Base-by-base conservation (phyloP, 805 yeast genomes). In the Wickerhamiella hasegawae region DNA sequence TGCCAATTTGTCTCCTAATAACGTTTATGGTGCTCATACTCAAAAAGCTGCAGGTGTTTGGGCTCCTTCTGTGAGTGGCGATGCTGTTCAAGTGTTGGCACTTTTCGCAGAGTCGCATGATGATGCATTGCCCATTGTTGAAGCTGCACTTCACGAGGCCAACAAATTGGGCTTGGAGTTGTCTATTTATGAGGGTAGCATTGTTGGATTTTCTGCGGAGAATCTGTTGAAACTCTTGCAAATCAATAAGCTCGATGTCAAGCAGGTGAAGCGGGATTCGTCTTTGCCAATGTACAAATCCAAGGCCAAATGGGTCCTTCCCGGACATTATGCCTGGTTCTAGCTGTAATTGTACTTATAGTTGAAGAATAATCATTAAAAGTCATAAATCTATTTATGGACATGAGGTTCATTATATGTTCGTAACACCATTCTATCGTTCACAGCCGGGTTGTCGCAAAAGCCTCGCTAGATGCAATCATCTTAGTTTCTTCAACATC, bases 311-410 rank as follows among this genome's bases (percentile, higher is more conserved):
- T 36, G 39, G 39, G 18, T 28, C 2, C 24, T 31, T 5, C 35
- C 39, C 9, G 39, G 35, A 12, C 18, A 28, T 18, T 36, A 36
- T 14, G 22, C 32, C 2, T 36, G 39, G 39, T 32, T 22, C 20
- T 36, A 20, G 27, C n/a, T n/a, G n/a, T n/a, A n/a, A n/a, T n/a
- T n/a, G n/a, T n/a, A n/a, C n/a, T n/a, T n/a, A n/a, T n/a, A n/a
- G n/a, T n/a, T n/a, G n/a, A n/a, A n/a, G n/a, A n/a, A n/a, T n/a
- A n/a, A n/a, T n/a, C n/a, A n/a, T n/a, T n/a, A n/a, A n/a, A n/a
- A n/a, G n/a, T n/a, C n/a, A n/a, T n/a, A n/a, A n/a, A n/a, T n/a
- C n/a, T n/a, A n/a, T n/a, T n/a, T n/a, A n/a, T n/a, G n/a, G n/a
- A n/a, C n/a, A n/a, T n/a, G n/a, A n/a, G n/a, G n/a, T n/a, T n/a